Base-by-base conservation (phyloP, 2,329 filamentous ascomycete species). In the Rutstroemia sydowiana region DNA sequence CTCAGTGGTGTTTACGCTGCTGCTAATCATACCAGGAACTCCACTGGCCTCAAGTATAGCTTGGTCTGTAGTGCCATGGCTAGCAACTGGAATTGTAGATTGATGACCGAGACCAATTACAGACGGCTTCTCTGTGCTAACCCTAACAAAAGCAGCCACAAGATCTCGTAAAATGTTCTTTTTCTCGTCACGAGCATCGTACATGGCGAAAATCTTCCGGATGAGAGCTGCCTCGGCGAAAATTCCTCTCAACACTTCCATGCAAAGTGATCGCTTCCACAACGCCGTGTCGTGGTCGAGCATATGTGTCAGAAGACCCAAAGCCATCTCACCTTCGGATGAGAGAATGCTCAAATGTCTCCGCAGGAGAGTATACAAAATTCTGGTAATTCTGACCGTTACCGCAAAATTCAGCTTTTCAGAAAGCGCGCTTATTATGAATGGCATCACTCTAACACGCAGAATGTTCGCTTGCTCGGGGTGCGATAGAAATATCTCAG, bases 21-120 rank as follows among this genome's bases (percentile, higher is more conserved):
- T 79, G 51, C 85, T 82, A 63, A 97, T 95, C 23, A 95, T 88
- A 44, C 92, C 92, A 30, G 88, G 83, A 56, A 96, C 82, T 42
- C 89, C 89, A 48, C 87, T 88, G 23, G 90, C 87, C 69, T 97
- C 92, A 7, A 95, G 76, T 59, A 93, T 85, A n/a, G 87, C 87
- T 68, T 92, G 88, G 55, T 96, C 90, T 26, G 84, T 80, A 1
- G 82, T 78, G 3, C 73, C 71, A 4, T 79, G 77, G 39, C 74
- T 75, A 8, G 78, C 76, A 0, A 79, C 77, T 5, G 93, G 90
- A 31, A 92, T 80, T 0, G 89, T 91, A 1, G 93, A 97, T 60
- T 95, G 89, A 56, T 88, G 84, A 4, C 91, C 85, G 3, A 97
- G 78, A 0, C 93, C 93, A 56, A 98, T 97, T 23, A 95, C 75